Percentiles rank a stretch among this genome's conserved stretches.
Conservation (phyloP, 2,329 filamentous ascomycete genomes). For the Nannizzia gypsea region DNA sequence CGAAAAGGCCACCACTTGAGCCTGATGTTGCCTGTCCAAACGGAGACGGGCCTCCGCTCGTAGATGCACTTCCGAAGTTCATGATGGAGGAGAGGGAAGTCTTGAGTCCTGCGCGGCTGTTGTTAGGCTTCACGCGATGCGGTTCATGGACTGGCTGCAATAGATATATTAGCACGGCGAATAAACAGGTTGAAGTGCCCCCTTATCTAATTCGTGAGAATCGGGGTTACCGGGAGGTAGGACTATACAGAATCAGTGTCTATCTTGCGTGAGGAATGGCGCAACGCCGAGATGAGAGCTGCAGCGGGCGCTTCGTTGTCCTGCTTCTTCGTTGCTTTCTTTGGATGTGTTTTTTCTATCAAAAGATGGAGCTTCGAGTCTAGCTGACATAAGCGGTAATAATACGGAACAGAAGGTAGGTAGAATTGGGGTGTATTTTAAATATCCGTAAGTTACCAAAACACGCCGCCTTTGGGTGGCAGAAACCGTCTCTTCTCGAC, state of each 20-base stretch:
- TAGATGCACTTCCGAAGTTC: slow-evolving; percentile 28
- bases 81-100: neutral
- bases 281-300: neutral
- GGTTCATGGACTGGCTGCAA: neutral
- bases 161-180: neutral
- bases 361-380: neutral
- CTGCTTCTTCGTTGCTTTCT: neutral
- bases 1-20: slow-evolving; percentile 11
- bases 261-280: neutral
- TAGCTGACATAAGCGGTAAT: neutral
- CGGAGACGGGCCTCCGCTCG: slow-evolving; percentile 22
- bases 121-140: neutral
- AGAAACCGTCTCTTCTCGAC: neutral
- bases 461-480: neutral
- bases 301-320: neutral
- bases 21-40: slow-evolving; percentile 10
- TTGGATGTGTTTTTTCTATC: slow-evolving; percentile 1
- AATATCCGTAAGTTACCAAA: neutral
- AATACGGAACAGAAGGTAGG: neutral
- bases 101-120: neutral
- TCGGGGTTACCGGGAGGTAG: neutral
- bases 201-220: neutral
- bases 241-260: neutral
- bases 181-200: no score
- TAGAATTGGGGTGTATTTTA: neutral